These are phyloP conservation scores for Millerozyma miso DNA, from an alignment of 805 yeast genomes.

Conservation along the genomic window DNA sequence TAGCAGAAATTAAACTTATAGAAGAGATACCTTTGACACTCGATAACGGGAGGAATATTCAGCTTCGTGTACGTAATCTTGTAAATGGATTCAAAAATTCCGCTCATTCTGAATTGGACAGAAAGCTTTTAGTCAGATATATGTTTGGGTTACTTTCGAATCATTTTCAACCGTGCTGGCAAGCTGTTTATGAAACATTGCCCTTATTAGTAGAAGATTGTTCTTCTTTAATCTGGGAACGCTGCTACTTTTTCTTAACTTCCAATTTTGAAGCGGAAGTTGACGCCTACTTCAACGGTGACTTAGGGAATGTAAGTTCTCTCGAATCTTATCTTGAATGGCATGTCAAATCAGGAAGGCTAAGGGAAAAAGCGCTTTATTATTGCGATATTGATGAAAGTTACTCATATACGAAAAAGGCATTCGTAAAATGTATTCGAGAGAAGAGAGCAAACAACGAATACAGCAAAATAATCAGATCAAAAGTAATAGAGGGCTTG, in stretches of 20 bases:
- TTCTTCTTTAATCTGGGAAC: constrained; percentile 52
- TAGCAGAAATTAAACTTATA: constrained; percentile 52
- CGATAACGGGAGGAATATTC: constrained; percentile 68
- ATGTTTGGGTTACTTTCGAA: constrained; percentile 63
- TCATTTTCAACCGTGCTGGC: constrained; percentile 83
- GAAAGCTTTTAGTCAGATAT: constrained; percentile 29
- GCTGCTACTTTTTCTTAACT: constrained; percentile 34
- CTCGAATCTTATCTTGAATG: constrained; percentile 21
- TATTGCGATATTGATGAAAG: background rate
- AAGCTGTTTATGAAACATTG: constrained; percentile 61
- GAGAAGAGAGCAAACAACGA: constrained; percentile 29
- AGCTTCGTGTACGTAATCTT: constrained; percentile 60
- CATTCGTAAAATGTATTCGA: constrained; percentile 37
- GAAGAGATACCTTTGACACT: constrained; percentile 74
- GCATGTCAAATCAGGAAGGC: constrained; percentile 43
- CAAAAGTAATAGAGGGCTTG: constrained; percentile 56
- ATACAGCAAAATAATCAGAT: constrained; percentile 46
- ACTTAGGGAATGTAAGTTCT: background rate
- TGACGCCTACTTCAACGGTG: background rate
- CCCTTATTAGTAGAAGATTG: constrained; percentile 33
- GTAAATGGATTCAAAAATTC: constrained; percentile 37
- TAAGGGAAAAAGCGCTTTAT: constrained; percentile 33
- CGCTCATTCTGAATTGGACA: constrained; percentile 12
- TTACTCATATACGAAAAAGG: constrained; percentile 16
- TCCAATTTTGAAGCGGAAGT: constrained; percentile 12